These are phyloP conservation scores for Athelia sp. DNA, from an alignment of 1,284 basidiomycete genomes.

Conservation along the genomic window DNA sequence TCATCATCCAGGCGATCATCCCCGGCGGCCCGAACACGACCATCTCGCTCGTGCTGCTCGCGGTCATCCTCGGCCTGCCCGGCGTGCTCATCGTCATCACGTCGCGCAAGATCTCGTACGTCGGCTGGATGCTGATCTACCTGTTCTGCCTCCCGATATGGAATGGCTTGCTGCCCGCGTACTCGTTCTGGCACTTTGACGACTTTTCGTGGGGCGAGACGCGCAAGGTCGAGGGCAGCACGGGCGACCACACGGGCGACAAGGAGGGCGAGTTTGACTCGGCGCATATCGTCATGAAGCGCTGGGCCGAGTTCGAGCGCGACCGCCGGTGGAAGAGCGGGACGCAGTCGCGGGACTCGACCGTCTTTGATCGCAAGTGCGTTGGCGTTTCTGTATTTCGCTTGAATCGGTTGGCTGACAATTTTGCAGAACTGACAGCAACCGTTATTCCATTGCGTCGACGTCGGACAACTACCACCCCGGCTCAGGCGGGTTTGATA, in stretches of 20 bases:
- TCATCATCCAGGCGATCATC: conserved; percentile 84
- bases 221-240: conserved; percentile 78
- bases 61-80: conserved; percentile 92
- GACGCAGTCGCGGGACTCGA: conserved; percentile 78
- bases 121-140: conserved; percentile 97
- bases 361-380: conserved; percentile 66
- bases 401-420: conserved; percentile 5
- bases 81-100: conserved; percentile 94
- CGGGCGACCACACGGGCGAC: conserved; percentile 71
- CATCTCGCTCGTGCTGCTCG: conserved; percentile 92
- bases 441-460: conserved; percentile 75
- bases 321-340: conserved; percentile 92
- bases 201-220: conserved; percentile 99
- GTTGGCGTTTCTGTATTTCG: conserved; percentile 20
- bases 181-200: conserved; percentile 99
- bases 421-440: conserved; percentile 36
- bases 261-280: conserved; percentile 98
- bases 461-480: conserved; percentile 65
- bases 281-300: conserved; percentile 96
- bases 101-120: conserved; percentile 88
- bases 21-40: conserved; percentile 77
- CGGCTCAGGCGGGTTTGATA: conserved; percentile 46
- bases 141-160: conserved; percentile 90
- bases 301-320: conserved; percentile 98
- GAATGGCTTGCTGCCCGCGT: conserved; percentile 93